Evolutionary conservation across 2,329 filamentous ascomycete species (phyloP).

Genomic region (Cercospora beticola): DNA sequence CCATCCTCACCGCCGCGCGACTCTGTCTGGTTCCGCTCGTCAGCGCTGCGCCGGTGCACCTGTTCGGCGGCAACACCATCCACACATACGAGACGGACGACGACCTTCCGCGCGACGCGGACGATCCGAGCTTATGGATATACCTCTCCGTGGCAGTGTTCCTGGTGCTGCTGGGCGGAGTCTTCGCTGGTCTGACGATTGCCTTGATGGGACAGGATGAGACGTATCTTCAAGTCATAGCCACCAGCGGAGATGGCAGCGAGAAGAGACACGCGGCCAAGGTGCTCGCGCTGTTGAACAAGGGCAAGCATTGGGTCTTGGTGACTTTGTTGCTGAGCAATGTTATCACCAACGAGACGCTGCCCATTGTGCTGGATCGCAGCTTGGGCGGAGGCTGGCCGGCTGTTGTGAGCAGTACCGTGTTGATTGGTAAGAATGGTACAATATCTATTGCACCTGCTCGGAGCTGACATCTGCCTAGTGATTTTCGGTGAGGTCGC

Average conservation of each 20-base stretch:
- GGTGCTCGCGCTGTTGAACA: slow-evolving; percentile 76
- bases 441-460: background rate
- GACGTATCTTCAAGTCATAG: slow-evolving; percentile 94
- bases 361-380: slow-evolving; percentile 91
- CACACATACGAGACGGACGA: slow-evolving; percentile 20
- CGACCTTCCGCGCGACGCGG: slow-evolving; percentile 32
- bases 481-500: slow-evolving; percentile 98
- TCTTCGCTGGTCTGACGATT: slow-evolving; percentile 91
- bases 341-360: slow-evolving; percentile 95
- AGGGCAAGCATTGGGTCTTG: slow-evolving; percentile 96
- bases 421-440: slow-evolving; percentile 74
- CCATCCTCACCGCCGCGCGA: slow-evolving; percentile 24
- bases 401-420: slow-evolving; percentile 87
- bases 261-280: slow-evolving; percentile 82
- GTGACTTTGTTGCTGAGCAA: slow-evolving; percentile 93
- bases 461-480: slow-evolving; percentile 41
- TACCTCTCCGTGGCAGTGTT: slow-evolving; percentile 76
- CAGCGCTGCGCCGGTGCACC: slow-evolving; percentile 20
- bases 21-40: slow-evolving; percentile 26
- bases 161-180: slow-evolving; percentile 83
- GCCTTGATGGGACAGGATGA: slow-evolving; percentile 84
- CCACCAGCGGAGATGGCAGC: slow-evolving; percentile 77
- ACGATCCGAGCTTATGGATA: slow-evolving; percentile 70
- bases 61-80: slow-evolving; percentile 12
- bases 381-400: slow-evolving; percentile 93